Percentiles rank a stretch among this genome's conserved stretches.
Conservation (phyloP, 768 basidiomycete genomes). For the Pleurotus salmoneostramineus region DNA sequence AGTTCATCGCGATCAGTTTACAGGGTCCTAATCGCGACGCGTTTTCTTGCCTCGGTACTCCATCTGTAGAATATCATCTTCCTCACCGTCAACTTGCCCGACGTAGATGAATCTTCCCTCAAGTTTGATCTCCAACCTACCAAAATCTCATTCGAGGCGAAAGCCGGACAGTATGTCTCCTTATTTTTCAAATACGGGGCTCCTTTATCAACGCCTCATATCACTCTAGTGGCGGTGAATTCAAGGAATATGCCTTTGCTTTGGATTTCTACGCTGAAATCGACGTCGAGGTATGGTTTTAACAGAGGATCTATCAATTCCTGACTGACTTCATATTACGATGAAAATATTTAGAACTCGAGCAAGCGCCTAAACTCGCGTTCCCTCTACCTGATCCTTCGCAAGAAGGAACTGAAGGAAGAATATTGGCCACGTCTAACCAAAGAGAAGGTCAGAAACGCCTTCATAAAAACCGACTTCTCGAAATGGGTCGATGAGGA, state of each 20-base stretch:
- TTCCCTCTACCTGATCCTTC: slow-evolving; percentile 60
- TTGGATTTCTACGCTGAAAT: slow-evolving; percentile 77
- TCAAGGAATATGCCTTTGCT: slow-evolving; percentile 69
- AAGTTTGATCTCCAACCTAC: slow-evolving; percentile 56
- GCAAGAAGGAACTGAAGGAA: slow-evolving; percentile 70
- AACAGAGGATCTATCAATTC: neutral
- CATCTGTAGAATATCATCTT: slow-evolving; percentile 75
- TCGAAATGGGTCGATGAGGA: slow-evolving; percentile 96
- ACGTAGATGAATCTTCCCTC: slow-evolving; percentile 60
- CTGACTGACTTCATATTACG: slow-evolving; percentile 5
- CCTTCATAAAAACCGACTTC: slow-evolving; percentile 94
- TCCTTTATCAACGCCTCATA: slow-evolving; percentile 9
- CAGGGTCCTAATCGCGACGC: slow-evolving; percentile 11
- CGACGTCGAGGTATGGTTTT: slow-evolving; percentile 61
- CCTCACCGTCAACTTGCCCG: slow-evolving; percentile 79
- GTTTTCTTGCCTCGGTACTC: slow-evolving; percentile 14
- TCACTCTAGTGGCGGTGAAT: slow-evolving; percentile 38
- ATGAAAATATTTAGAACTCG: slow-evolving; percentile 61
- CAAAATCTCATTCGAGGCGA: slow-evolving; percentile 60
- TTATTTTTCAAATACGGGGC: neutral
- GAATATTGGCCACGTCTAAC: slow-evolving; percentile 95
- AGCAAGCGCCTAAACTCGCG: slow-evolving; percentile 62
- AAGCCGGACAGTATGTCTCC: slow-evolving; percentile 52
- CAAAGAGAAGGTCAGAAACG: slow-evolving; percentile 77
- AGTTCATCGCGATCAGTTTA: slow-evolving; percentile 12